A percentile compares a stretch with the other conserved stretches of the same genome.
These are phyloP conservation scores for Podaxis carcinomalis DNA, from an alignment of 768 basidiomycete species.

Conservation along the genomic window DNA sequence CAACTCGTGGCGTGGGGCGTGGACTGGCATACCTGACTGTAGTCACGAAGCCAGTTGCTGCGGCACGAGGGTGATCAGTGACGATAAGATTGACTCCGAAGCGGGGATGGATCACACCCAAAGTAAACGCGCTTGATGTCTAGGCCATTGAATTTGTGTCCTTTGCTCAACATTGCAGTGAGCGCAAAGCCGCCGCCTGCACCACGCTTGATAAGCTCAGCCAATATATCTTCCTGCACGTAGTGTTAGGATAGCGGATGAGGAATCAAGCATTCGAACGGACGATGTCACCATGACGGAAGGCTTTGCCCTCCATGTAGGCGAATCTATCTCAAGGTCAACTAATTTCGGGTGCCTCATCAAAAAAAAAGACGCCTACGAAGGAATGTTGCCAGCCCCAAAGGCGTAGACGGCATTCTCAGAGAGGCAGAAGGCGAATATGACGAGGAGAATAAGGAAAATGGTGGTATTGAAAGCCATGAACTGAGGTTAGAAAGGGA, in stretches of 20 bases:
- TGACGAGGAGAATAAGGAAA: slow-evolving; percentile 41
- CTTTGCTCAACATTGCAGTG: slow-evolving; percentile 52
- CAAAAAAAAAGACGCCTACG: slow-evolving; percentile 33
- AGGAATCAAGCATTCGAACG: slow-evolving; percentile 16
- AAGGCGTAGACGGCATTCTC: slow-evolving; percentile 64
- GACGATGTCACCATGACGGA: slow-evolving; percentile 88
- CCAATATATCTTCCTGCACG: slow-evolving; percentile 61
- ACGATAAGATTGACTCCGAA: not conserved
- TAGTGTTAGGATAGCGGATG: slow-evolving; percentile 11
- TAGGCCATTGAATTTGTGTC: slow-evolving; percentile 69
- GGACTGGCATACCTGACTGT: slow-evolving; percentile 53
- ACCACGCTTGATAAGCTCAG: slow-evolving; percentile 54
- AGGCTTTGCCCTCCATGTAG: slow-evolving; percentile 82
- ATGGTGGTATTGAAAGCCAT: slow-evolving; percentile 33
- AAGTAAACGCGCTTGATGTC: slow-evolving; percentile 86
- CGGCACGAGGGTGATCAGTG: not conserved
- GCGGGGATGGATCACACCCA: slow-evolving; percentile 41
- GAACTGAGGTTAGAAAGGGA: not conserved
- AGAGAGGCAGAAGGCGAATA: slow-evolving; percentile 54
- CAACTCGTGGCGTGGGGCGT: not conserved
- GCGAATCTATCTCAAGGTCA: slow-evolving; percentile 51
- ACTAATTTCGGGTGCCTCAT: slow-evolving; percentile 15
- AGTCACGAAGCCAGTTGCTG: slow-evolving; percentile 88
- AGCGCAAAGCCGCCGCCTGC: slow-evolving; percentile 54
- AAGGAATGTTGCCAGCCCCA: slow-evolving; percentile 86